Base-by-base conservation (phyloP, 371 early-diverging fungal species). In the Conidiobolus incongruus region DNA sequence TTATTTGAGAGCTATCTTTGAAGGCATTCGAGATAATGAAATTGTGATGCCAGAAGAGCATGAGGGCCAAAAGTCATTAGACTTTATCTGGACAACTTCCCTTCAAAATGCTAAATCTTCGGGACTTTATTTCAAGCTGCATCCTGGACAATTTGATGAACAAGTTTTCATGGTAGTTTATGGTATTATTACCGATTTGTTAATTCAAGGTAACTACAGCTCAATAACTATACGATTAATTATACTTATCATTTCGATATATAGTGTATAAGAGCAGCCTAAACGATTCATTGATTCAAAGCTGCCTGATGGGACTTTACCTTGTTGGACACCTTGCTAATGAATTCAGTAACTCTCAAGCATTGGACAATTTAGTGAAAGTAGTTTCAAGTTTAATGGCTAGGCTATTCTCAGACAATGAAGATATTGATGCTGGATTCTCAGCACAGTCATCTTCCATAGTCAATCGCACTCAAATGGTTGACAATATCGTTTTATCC, bases 81-180 rank as follows among this genome's bases (percentile, higher is more conserved):
- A 82, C 42, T 89, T 86, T 53, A 77, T 81, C 0, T 95, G 94
- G 94, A 84, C 76, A 49, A 87, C 87, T 44, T 54, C 87, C n/a
- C 55, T 82, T 42, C 63, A 56, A 2, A 61, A 69, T 34, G 58
- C 78, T 0, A 58, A n/a, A 6, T 43, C 33, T 12, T 5, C 7
- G 20, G 34, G 34, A 3, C 4, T 11, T 22, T 43, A 43, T 19
- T 4, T 12, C 7, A 12, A n/a, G 17, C 33, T 31, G n/a, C 6
- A 19, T n/a, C 5, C 34, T 34, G 17, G 16, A 5, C 43, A 43
- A 15, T 43, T 33, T 29, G 34, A 43, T 19, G 6, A 21, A 5
- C 33, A 43, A 19, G 22, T 43, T 19, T 34, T 43, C 22, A 13
- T 43, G 7, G 12, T 16, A 17, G 15, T 17, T 3, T 13, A 16